A percentile compares a stretch with the other conserved stretches of the same genome.
Evolutionary conservation across 805 yeast species (phyloP).

Genomic region (Lipomyces kockii): DNA sequence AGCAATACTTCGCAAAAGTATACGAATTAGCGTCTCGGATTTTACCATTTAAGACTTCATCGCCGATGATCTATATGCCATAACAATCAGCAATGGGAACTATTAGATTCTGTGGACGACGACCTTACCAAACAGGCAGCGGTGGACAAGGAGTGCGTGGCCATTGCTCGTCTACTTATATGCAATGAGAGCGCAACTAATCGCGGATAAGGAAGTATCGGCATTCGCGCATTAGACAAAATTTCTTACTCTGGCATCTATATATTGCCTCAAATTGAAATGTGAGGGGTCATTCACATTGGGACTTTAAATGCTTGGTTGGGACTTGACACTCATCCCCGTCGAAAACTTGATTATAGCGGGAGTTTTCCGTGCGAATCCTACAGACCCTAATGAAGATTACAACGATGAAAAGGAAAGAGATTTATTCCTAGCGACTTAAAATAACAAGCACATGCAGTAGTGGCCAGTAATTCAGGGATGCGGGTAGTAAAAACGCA

Average conservation of each 20-base stretch:
- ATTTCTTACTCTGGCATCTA: too few species aligned
- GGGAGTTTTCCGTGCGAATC: too few species aligned
- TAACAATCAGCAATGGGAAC: neutral
- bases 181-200: neutral
- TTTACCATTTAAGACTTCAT: conserved; percentile 86
- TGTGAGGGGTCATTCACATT: too few species aligned
- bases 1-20: conserved; percentile 72
- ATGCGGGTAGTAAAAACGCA: neutral
- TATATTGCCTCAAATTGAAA: too few species aligned
- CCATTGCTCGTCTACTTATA: conserved; percentile 20
- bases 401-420: neutral
- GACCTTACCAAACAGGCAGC: conserved; percentile 49
- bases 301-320: too few species aligned
- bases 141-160: conserved; percentile 39
- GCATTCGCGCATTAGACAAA: neutral
- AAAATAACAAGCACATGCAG: neutral
- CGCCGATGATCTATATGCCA: conserved; percentile 64
- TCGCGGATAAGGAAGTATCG: neutral
- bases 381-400: too few species aligned
- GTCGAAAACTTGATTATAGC: too few species aligned
- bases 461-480: neutral
- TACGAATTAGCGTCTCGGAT: conserved; percentile 78
- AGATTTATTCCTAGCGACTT: neutral
- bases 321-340: too few species aligned
- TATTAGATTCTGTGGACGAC: neutral